Percentiles rank a stretch among this genome's conserved stretches.
phyloP scores from a whole-genome alignment of 257 asterid species.

The Fraxinus pennsylvanica region DNA sequence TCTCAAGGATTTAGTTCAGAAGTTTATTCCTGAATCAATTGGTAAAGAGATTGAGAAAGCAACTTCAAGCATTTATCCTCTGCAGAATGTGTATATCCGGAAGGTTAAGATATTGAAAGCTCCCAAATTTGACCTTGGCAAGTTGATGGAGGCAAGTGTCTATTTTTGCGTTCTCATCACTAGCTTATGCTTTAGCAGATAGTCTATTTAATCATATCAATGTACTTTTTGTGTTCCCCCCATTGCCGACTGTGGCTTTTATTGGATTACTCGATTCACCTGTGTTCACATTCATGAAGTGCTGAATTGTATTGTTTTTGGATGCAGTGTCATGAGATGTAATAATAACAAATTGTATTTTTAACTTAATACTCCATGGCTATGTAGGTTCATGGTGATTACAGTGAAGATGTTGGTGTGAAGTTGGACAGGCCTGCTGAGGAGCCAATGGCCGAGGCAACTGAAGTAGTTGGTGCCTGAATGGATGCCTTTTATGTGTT shows the following conservation, averaged over 20 bases:
- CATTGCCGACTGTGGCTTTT: not conserved
- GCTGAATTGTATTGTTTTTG: not conserved
- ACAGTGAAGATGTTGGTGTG: slow-evolving; percentile 41
- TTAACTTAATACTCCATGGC: not conserved
- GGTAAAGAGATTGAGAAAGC: slow-evolving; percentile 47
- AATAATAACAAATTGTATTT: slow-evolving; percentile 13
- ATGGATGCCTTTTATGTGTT: not conserved
- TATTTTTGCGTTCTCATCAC: not conserved
- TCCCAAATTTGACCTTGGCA: slow-evolving; percentile 43
- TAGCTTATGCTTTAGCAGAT: not conserved
- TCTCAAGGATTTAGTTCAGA: slow-evolving; percentile 40
- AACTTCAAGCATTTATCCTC: slow-evolving; percentile 42
- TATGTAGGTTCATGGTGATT: slow-evolving; percentile 40
- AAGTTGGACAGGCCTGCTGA: slow-evolving; percentile 21
- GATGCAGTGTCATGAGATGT: not conserved
- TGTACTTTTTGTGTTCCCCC: not conserved
- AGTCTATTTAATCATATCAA: not conserved
- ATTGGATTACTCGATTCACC: not conserved
- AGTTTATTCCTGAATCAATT: slow-evolving; percentile 44
- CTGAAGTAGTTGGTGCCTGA: slow-evolving; percentile 1
- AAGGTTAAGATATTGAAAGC: slow-evolving; percentile 44
- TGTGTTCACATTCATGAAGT: not conserved
- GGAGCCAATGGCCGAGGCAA: not conserved
- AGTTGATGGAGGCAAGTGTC: slow-evolving; percentile 40
- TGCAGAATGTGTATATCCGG: slow-evolving; percentile 40